These are phyloP conservation scores for Aspergillus affinis DNA, from an alignment of 495 filamentous ascomycete species.

Conservation along the genomic window DNA sequence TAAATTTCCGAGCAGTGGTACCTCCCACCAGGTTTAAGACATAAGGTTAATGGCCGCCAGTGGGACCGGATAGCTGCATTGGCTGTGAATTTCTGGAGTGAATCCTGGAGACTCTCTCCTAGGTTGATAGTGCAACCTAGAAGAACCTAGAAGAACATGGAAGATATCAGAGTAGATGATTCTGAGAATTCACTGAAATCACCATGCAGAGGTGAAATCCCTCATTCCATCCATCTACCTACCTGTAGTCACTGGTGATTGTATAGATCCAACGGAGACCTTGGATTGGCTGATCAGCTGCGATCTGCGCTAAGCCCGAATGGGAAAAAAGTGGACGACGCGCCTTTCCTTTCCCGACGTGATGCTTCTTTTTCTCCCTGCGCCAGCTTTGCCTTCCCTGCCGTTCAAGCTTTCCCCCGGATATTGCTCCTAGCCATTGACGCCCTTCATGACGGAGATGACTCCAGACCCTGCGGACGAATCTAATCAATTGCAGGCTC, in stretches of 20 bases:
- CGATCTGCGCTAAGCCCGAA: conserved; percentile 29
- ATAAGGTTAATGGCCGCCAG: not conserved
- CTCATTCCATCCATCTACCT: too few species aligned
- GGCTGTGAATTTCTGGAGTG: not conserved
- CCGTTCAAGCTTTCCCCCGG: not conserved
- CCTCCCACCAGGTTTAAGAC: not conserved
- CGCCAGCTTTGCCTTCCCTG: conserved; percentile 6
- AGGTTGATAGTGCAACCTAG: too few species aligned
- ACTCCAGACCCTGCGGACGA: conserved; percentile 17
- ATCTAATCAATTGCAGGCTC: conserved; percentile 15
- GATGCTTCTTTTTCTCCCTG: conserved; percentile 16
- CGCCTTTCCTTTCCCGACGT: conserved; percentile 29
- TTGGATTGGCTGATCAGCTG: not conserved
- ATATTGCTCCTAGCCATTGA: not conserved
- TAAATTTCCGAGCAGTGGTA: not conserved
- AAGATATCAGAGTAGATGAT: too few species aligned
- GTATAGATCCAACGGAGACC: not conserved
- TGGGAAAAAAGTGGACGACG: conserved; percentile 43
- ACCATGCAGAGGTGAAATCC: too few species aligned
- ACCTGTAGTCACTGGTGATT: not conserved
- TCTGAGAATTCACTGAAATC: too few species aligned
- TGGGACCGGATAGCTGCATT: not conserved
- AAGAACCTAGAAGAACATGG: too few species aligned
- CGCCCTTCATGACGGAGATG: conserved; percentile 16
- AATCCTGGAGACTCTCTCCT: too few species aligned